Percentiles rank a stretch among this genome's conserved stretches.
phyloP scores from a whole-genome alignment of 1,284 basidiomycete species.

The Pseudozyma sp. region DNA sequence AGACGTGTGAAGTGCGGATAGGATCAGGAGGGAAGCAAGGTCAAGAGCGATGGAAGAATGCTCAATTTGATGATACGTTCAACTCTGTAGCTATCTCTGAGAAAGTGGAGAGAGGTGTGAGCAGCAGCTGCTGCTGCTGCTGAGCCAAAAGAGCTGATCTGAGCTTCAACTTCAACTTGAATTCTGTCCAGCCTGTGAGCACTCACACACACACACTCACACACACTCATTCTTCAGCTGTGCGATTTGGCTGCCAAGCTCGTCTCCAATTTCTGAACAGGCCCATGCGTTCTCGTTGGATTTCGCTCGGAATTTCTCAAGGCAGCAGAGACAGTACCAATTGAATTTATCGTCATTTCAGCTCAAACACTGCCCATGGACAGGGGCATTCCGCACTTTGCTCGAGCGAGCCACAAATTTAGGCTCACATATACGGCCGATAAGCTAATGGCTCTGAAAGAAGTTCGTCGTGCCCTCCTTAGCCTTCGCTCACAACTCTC shows the following conservation, averaged over 20 bases:
- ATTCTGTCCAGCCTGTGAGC: not conserved
- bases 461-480: not conserved
- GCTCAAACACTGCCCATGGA: not conserved
- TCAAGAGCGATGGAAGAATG: not conserved
- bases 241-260: constrained; percentile 3
- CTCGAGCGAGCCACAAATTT: not conserved
- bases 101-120: constrained; percentile 4
- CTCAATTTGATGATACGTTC: too few species aligned
- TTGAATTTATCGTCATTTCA: not conserved
- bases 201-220: not conserved
- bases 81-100: not conserved
- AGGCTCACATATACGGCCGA: constrained; percentile 15
- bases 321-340: not conserved
- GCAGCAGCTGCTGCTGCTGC: not conserved
- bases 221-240: not conserved
- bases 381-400: constrained; percentile 17
- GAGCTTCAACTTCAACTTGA: constrained; percentile 1
- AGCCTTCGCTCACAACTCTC: not conserved
- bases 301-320: not conserved
- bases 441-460: not conserved
- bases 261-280: constrained; percentile 4
- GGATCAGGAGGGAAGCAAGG: not conserved
- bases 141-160: constrained; percentile 10
- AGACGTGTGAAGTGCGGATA: not conserved
- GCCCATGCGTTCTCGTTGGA: constrained; percentile 3